phyloP scores from a whole-genome alignment of 2,329 filamentous ascomycete genomes.

The Penicillium sp. region DNA sequence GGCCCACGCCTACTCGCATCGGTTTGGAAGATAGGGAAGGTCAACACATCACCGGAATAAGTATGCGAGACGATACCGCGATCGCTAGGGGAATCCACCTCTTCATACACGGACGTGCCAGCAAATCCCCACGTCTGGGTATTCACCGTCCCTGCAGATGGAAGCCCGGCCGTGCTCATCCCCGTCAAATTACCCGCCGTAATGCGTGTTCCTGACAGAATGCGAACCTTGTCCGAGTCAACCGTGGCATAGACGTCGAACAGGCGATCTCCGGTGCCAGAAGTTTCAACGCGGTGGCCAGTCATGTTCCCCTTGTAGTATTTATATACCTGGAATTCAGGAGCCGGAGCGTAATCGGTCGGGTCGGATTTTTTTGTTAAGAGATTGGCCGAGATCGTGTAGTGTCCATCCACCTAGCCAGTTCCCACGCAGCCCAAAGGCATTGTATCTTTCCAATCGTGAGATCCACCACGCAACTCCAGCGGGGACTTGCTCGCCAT shows the following conservation, averaged over 20 bases:
- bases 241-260: constrained; percentile 51
- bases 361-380: constrained; percentile 42
- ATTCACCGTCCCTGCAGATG: constrained; percentile 39
- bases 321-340: constrained; percentile 56
- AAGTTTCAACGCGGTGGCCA: constrained; percentile 47
- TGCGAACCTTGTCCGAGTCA: constrained; percentile 39
- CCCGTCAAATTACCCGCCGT: constrained; percentile 43
- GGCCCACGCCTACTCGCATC: constrained; percentile 47
- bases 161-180: constrained; percentile 43
- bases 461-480: constrained; percentile 55
- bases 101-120: constrained; percentile 29
- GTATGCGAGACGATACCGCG: constrained; percentile 40
- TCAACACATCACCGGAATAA: constrained; percentile 45
- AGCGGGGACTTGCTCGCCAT: constrained; percentile 50
- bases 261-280: constrained; percentile 41
- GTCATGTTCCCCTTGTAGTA: constrained; percentile 56
- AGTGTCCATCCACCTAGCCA: constrained; percentile 51
- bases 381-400: constrained; percentile 54
- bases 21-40: constrained; percentile 48
- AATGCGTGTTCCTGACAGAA: constrained; percentile 45
- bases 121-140: constrained; percentile 41
- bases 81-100: constrained; percentile 41
- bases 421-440: constrained; percentile 52
- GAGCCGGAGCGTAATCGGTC: constrained; percentile 48
- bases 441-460: constrained; percentile 50